Evolutionary conservation across 225 moss, liverwort and hornwort species (phyloP), one percentile per base, ranked within the genome.

Genomic region (Takakia lepidozioides): DNA sequence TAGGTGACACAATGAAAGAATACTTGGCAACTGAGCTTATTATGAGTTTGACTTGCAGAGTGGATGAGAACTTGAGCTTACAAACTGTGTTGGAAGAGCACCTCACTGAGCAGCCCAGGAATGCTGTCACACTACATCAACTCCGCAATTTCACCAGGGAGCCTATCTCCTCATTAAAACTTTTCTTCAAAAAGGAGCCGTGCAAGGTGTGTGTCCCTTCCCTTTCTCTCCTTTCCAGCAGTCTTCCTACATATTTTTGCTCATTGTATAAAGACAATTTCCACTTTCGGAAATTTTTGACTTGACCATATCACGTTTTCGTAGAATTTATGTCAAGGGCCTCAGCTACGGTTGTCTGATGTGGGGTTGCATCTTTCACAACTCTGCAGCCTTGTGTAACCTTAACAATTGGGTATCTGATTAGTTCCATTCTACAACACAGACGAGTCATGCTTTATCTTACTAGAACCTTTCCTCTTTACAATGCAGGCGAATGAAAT

Each of bases 61-160:
- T 66, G 42, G 85, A 93, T 69, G 92, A 93, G 40, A 85, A 93
- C 50, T 48, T 64, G 30, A 75, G 62, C 6, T 51, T 88, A 55
- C 70, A 67, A 20, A 71, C 48, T 36, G 55, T 81, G 3, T 38
- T 93, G 36, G 74, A 62, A 8, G 80, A 87, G 57, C 87, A 77
- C 26, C 49, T 92, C 10, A 52, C 73, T 42, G 22, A 54, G 18
- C 70, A 61, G 46, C 29, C 59, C 23, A 75, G 70, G 38, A 75
- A 75, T 41, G 55, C 62, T 32, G 65, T 66, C 22, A 59, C 62
- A 26, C 68, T 79, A 45, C 68, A 75, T 45, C 74, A 77, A 26
- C 68, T 93, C 20, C 64, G 88, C 29, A 71, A 69, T 4, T 93
- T 83, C 50, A 54, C 56, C 50, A 54, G 67, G 59, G 46, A 59